Conservation (phyloP, 2,329 filamentous ascomycete genomes). For the Intubia oerlemansii region DNA sequence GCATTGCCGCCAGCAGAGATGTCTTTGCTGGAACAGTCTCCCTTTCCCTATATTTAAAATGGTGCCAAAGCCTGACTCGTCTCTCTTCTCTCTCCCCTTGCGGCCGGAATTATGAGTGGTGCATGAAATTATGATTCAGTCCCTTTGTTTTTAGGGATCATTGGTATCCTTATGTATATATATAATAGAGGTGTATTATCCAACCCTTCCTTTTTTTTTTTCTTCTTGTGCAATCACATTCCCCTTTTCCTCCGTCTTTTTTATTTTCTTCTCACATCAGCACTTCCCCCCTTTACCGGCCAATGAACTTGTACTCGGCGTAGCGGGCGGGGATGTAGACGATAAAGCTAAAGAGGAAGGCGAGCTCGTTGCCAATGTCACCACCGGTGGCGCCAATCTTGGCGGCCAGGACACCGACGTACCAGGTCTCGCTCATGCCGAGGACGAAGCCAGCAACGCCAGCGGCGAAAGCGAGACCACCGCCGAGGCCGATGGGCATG, state of each 20-base stretch:
- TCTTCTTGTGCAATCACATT: background rate
- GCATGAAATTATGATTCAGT: too few relatives aligned
- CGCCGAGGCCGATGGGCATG: conserved; percentile 22
- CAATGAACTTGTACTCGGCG: conserved; percentile 24
- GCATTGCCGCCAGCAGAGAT: too few relatives aligned
- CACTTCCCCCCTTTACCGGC: conserved; percentile 14
- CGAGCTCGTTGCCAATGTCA: conserved; percentile 30
- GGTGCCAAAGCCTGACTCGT: too few relatives aligned
- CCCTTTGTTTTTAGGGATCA: too few relatives aligned
- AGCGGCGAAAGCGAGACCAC: conserved; percentile 19
- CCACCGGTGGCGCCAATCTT: conserved; percentile 22
- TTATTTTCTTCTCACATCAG: background rate
- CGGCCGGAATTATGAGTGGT: too few relatives aligned
- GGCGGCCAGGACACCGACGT: conserved; percentile 21
- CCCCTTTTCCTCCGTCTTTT: background rate
- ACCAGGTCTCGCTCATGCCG: conserved; percentile 38
- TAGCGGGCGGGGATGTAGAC: conserved; percentile 24
- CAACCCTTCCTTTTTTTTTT: background rate
- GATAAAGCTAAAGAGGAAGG: conserved; percentile 24
- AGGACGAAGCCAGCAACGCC: conserved; percentile 27
- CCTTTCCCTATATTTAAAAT: too few relatives aligned
- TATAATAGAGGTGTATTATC: background rate
- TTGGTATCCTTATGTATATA: too few relatives aligned
- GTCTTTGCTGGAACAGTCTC: too few relatives aligned
- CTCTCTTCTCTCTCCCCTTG: too few relatives aligned